Evolutionary conservation across 169 alveolate species (phyloP).

Genomic region (Plasmodium cynomolgi): DNA sequence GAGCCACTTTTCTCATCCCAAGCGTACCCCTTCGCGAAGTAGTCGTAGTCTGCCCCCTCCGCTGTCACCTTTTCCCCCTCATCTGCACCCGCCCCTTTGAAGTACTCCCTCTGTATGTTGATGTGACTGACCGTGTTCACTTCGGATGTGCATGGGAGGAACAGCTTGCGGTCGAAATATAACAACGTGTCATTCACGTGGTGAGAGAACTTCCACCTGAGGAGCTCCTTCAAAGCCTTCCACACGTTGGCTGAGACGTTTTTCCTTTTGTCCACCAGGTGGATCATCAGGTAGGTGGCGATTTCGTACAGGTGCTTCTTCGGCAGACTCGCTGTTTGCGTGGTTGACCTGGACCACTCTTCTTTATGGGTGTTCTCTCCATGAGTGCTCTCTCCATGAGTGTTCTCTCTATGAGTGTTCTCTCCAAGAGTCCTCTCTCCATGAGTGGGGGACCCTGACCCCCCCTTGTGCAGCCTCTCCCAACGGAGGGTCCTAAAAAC

Average conservation of each 20-base stretch:
- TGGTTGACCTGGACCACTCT: neutral
- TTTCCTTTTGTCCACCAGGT: slow-evolving; percentile 47
- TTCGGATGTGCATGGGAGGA: neutral
- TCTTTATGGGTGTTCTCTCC: neutral
- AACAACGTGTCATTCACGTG: slow-evolving; percentile 25
- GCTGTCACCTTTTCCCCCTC: neutral
- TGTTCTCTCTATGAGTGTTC: neutral
- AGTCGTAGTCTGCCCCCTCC: neutral
- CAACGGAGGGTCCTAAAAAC: slow-evolving; percentile 10
- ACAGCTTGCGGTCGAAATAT: slow-evolving; percentile 44
- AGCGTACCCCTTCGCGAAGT: neutral
- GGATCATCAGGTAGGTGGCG: slow-evolving; percentile 41
- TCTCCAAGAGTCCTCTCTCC: too few species aligned
- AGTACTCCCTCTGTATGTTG: neutral
- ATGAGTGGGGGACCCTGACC: neutral
- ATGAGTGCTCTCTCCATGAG: too few species aligned
- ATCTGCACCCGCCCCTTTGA: neutral
- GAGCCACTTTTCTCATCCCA: neutral
- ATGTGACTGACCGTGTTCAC: neutral
- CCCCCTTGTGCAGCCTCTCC: neutral
- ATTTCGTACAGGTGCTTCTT: slow-evolving; percentile 60
- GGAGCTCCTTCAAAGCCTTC: slow-evolving; percentile 56
- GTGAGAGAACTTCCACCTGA: slow-evolving; percentile 51
- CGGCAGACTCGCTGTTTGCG: neutral
- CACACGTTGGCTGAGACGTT: slow-evolving; percentile 24